Evolutionary conservation across 495 filamentous ascomycete species (phyloP).

Genomic region (Hypoxylon perforatum): DNA sequence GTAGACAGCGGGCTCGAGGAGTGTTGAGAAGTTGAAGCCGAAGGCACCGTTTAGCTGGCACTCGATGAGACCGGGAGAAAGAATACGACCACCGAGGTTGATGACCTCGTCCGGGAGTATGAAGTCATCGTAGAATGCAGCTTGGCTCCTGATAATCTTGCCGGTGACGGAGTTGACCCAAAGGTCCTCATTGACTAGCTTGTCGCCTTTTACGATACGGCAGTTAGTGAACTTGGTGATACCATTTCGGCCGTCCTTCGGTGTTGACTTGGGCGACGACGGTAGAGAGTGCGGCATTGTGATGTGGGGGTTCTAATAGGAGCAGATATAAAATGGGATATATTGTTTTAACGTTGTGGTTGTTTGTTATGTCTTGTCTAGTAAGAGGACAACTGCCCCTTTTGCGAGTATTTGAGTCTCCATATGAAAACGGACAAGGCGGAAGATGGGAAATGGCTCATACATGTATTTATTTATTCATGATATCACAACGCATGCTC

Average conservation of each 20-base stretch:
- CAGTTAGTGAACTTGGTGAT: constrained; percentile 90
- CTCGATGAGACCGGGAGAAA: constrained; percentile 86
- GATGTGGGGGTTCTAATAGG: constrained; percentile 11
- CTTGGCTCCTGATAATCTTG: constrained; percentile 79
- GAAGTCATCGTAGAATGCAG: constrained; percentile 77
- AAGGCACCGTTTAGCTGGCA: constrained; percentile 87
- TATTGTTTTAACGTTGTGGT: background rate
- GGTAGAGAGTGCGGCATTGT: constrained; percentile 48
- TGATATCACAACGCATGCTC: constrained; percentile 33
- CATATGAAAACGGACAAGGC: constrained; percentile 37
- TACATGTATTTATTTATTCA: constrained; percentile 41
- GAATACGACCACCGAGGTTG: constrained; percentile 79
- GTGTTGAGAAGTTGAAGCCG: constrained; percentile 84
- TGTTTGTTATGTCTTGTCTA: constrained; percentile 45
- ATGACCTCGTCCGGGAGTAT: constrained; percentile 68
- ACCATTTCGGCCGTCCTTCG: constrained; percentile 51
- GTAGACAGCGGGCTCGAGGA: constrained; percentile 75
- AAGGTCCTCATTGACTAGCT: constrained; percentile 76
- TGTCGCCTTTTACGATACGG: constrained; percentile 70
- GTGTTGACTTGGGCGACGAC: constrained; percentile 47
- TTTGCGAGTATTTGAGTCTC: constrained; percentile 39
- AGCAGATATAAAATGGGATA: constrained; percentile 1
- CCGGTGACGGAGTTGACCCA: constrained; percentile 82
- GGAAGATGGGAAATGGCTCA: constrained; percentile 33
- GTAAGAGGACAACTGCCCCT: constrained; percentile 42